Base-by-base conservation (phyloP, 2,329 filamentous ascomycete species). In the Onygenales sp. region DNA sequence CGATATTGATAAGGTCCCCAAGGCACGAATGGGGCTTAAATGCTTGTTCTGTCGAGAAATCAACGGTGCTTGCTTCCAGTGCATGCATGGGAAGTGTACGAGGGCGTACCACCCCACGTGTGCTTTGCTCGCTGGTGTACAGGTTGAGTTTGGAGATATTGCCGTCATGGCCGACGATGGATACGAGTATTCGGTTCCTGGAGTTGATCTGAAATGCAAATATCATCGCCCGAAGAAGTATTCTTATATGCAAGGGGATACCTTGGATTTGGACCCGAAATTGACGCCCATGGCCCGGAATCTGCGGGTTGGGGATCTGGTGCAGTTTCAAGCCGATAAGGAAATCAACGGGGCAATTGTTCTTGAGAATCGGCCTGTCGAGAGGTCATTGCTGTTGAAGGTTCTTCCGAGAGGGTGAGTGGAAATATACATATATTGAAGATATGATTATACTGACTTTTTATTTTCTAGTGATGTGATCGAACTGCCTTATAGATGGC, bases 1-100 rank as follows among this genome's bases (percentile, higher is more conserved):
- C 60, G 92, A 94, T 60, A 81, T 90, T 50, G 79, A 81, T n/a
- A 82, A 82, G 56, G 90, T 97, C 60, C 84, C 87, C 65, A 92
- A 93, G 68, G 89, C 87, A 53, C 87, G 92, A 17, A 75, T 95
- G 60, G 90, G 94, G 31, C 83, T 97, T 60, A 95, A 95, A 70
- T 98, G 93, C 69, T 83, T 95, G 57, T 95, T 89, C 72, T 98
- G 93, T 66, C 88, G 91, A 36, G 94, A 90, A 35, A 94, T 93
- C 69, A 87, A 87, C 54, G 93, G 93, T n/a, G 89, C 89, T 13
- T 96, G 92, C 72, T 94, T 98, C 73, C 92, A 97, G 69, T 98
- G 93, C 71, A 94, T 89, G 1, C 86, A 89, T 61, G 92, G 91
- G 75, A 97, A 95, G 68, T 98, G 93, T 64, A 86, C 89, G 3